A percentile compares a stretch with the other conserved stretches of the same genome.
Conservation (phyloP, 164 flowering plant genomes). For the Santalum album region DNA sequence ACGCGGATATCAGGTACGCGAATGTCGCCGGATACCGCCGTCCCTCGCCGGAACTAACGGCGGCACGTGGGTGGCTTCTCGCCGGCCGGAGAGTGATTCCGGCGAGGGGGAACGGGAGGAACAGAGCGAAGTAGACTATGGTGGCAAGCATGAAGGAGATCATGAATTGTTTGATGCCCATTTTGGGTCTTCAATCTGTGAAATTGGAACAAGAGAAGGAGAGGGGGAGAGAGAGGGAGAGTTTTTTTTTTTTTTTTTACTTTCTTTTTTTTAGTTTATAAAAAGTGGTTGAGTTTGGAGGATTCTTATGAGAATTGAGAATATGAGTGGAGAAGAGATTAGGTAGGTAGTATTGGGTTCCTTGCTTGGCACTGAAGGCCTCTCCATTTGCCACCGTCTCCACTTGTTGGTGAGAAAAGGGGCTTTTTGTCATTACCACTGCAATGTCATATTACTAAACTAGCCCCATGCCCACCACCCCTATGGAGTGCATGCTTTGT, state of each 20-base stretch:
- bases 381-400: background rate
- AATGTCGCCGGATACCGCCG: conserved; percentile 45
- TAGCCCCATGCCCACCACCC: too few relatives aligned
- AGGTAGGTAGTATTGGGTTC: background rate
- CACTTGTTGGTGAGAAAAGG: background rate
- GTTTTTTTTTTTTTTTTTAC: too few relatives aligned
- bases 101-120: conserved; percentile 30
- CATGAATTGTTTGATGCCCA: conserved; percentile 40
- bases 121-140: conserved; percentile 32
- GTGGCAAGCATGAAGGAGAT: conserved; percentile 38
- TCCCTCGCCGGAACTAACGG: background rate
- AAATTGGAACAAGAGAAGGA: background rate
- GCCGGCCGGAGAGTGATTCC: conserved; percentile 14
- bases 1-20: conserved; percentile 85
- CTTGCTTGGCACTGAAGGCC: background rate
- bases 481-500: too few relatives aligned
- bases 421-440: background rate
- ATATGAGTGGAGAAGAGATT: background rate
- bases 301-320: too few relatives aligned
- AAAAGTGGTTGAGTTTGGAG: too few relatives aligned
- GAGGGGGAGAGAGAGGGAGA: background rate
- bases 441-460: too few relatives aligned
- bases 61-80: conserved; percentile 6
- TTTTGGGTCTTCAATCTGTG: conserved; percentile 3
- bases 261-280: too few relatives aligned